Conservation (phyloP, 805 yeast genomes). For the Pichia membranifaciens region DNA sequence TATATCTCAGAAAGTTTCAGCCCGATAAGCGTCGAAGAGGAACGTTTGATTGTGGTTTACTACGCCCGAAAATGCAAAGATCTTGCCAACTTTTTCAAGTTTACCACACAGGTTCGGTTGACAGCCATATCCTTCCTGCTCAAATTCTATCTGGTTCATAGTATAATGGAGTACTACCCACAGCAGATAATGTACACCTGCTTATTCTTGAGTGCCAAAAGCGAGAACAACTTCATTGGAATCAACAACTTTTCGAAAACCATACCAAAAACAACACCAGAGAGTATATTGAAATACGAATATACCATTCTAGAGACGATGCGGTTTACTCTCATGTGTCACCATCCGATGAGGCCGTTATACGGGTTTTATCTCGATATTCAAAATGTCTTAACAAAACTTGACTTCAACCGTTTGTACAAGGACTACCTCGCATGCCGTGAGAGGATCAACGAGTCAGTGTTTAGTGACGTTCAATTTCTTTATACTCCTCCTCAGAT, state of each 20-base stretch:
- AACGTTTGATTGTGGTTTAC: constrained; percentile 56
- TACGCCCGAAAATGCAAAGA: constrained; percentile 68
- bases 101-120: constrained; percentile 85
- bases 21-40: constrained; percentile 63
- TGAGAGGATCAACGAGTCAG: constrained; percentile 56
- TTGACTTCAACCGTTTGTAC: constrained; percentile 56
- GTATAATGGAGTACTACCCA: constrained; percentile 87
- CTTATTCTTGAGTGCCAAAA: constrained; percentile 84
- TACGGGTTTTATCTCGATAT: constrained; percentile 93
- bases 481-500: constrained; percentile 91
- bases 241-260: constrained; percentile 72
- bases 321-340: constrained; percentile 74
- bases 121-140: constrained; percentile 81
- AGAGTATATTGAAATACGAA: constrained; percentile 70
- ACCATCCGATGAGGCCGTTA: constrained; percentile 84
- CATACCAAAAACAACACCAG: constrained; percentile 60
- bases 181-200: constrained; percentile 74
- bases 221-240: constrained; percentile 85
- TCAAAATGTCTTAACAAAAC: constrained; percentile 50
- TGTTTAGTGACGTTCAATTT: constrained; percentile 71
- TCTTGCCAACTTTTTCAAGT: constrained; percentile 63
- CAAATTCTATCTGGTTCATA: constrained; percentile 71
- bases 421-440: constrained; percentile 66
- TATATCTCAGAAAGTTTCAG: constrained; percentile 25
- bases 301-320: constrained; percentile 68